Evolutionary conservation across 2,329 filamentous ascomycete species (phyloP).

Genomic region (Pseudopyrenochaeta lycopersici): DNA sequence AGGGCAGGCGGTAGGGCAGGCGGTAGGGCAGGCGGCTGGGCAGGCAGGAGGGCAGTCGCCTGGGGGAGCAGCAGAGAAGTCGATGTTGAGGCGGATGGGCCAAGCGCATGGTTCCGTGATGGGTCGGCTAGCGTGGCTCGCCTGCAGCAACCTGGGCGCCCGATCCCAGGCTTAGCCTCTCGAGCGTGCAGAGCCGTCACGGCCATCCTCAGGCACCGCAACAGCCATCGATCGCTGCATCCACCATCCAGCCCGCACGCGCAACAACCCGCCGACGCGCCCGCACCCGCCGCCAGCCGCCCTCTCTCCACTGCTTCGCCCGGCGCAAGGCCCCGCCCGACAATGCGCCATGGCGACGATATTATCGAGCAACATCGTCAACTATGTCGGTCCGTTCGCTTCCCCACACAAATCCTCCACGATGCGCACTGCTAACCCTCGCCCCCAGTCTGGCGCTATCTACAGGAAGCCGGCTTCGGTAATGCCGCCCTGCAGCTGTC

Average conservation of each 20-base stretch:
- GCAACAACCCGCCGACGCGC: conserved; percentile 2
- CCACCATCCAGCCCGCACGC: neutral
- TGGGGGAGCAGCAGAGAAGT: no score
- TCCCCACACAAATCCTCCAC: conserved; percentile 2
- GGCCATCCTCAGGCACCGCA: no score
- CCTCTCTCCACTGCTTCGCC: neutral
- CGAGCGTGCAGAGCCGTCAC: neutral
- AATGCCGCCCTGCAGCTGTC: conserved; percentile 68
- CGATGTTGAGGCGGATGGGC: no score
- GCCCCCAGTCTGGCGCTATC: conserved; percentile 67
- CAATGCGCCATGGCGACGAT: conserved; percentile 55
- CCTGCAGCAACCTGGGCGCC: neutral
- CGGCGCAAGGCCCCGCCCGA: conserved; percentile 20
- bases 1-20: no score
- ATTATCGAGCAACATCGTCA: conserved; percentile 69
- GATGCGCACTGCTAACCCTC: conserved; percentile 16
- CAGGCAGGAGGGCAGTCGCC: no score
- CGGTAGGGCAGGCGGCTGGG: no score
- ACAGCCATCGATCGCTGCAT: no score
- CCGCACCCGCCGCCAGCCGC: neutral
- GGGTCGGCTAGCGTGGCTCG: neutral
- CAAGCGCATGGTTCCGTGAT: no score
- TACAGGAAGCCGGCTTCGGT: conserved; percentile 58
- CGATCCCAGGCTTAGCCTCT: neutral
- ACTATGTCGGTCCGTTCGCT: conserved; percentile 61